phyloP scores from a whole-genome alignment of 2,329 filamentous ascomycete species.

The Xylariaceae sp. region DNA sequence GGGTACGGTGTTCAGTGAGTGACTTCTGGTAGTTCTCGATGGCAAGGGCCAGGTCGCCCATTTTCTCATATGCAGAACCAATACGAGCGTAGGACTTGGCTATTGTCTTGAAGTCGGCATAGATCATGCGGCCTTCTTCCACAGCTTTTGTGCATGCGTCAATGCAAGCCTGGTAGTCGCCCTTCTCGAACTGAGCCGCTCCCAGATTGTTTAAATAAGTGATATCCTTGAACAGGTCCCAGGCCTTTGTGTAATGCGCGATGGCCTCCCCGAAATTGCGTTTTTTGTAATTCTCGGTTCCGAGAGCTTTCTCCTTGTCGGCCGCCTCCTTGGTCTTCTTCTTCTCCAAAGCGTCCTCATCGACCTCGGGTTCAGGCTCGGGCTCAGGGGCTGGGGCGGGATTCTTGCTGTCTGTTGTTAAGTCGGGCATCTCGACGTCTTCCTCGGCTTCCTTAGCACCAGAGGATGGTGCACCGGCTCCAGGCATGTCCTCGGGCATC shows the following conservation, averaged over 20 bases:
- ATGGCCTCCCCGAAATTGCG: conserved; percentile 94
- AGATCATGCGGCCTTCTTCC: conserved; percentile 82
- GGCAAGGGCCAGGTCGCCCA: conserved; percentile 74
- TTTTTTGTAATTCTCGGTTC: conserved; percentile 98
- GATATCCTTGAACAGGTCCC: conserved; percentile 93
- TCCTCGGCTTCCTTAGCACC: conserved; percentile 55
- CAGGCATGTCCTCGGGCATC: conserved; percentile 34
- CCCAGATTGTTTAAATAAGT: conserved; percentile 96
- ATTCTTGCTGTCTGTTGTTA: conserved; percentile 41
- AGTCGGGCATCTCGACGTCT: conserved; percentile 77
- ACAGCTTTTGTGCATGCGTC: conserved; percentile 85
- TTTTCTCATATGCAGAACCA: conserved; percentile 88
- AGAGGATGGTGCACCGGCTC: conserved; percentile 29
- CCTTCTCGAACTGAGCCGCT: conserved; percentile 93
- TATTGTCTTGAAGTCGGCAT: conserved; percentile 96
- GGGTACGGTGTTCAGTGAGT: conserved; percentile 93
- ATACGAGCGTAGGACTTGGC: conserved; percentile 98
- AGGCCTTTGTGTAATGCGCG: conserved; percentile 89
- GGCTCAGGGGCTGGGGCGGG: conserved; percentile 45
- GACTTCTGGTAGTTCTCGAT: conserved; percentile 91
- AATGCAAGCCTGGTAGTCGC: conserved; percentile 84
- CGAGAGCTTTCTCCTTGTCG: conserved; percentile 90
- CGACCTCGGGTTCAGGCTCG: conserved; percentile 64
- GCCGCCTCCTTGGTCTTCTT: conserved; percentile 90
- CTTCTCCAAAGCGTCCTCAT: conserved; percentile 80